phyloP scores from a whole-genome alignment of 805 yeast genomes.

The Yamadazyma nakazawae region DNA sequence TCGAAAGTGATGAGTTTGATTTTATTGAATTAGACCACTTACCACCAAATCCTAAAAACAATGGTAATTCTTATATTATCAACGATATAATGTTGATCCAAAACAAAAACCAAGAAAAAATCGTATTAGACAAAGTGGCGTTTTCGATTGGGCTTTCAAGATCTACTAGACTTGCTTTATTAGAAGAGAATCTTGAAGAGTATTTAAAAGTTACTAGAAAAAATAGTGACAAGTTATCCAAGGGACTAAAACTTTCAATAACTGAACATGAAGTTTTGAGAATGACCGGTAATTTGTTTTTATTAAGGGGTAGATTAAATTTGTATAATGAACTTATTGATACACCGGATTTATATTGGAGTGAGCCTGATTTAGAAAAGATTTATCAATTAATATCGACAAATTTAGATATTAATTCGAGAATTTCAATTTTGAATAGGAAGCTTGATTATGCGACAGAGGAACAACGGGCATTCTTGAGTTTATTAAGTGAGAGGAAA shows the following conservation, averaged over 20 bases:
- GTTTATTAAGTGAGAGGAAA: constrained; percentile 72
- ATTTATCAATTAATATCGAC: constrained; percentile 70
- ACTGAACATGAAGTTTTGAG: constrained; percentile 60
- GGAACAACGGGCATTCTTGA: constrained; percentile 73
- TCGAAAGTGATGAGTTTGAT: constrained; percentile 87
- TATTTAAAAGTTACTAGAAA: constrained; percentile 61
- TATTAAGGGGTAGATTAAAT: constrained; percentile 78
- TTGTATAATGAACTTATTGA: constrained; percentile 85
- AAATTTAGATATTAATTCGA: constrained; percentile 68
- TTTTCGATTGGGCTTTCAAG: constrained; percentile 85
- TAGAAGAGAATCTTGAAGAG: constrained; percentile 69
- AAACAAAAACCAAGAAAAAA: constrained; percentile 41
- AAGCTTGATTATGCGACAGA: constrained; percentile 90
- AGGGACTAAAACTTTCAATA: constrained; percentile 46
- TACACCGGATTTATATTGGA: constrained; percentile 92
- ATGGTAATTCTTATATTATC: constrained; percentile 42
- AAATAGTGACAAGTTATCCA: constrained; percentile 63
- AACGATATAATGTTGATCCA: constrained; percentile 73
- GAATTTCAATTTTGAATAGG: constrained; percentile 76
- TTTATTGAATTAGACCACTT: constrained; percentile 47
- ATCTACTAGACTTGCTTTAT: constrained; percentile 78
- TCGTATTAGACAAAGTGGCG: constrained; percentile 75
- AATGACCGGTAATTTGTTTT: constrained; percentile 70
- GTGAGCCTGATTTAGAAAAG: constrained; percentile 79
- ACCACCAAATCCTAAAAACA: constrained; percentile 19